Evolutionary conservation across 2,329 filamentous ascomycete species (phyloP), one percentile per base, ranked within the genome.

Genomic region (Aspergillus carbonarius): DNA sequence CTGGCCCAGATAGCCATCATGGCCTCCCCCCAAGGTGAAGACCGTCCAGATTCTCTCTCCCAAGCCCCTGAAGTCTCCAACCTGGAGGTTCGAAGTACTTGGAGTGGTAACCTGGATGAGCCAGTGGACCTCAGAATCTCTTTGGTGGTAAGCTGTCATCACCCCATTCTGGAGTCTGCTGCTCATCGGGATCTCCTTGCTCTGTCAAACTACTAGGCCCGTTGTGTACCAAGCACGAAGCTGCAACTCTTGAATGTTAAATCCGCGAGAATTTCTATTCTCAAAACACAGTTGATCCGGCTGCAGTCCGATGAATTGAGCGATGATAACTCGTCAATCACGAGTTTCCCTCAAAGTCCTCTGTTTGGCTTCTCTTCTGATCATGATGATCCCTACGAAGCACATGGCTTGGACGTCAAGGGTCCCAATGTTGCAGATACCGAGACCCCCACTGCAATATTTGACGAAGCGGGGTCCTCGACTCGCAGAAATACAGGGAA

Each of bases 21-120:
- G 60, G 35, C 39, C 15, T 40, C 50, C 15, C 30, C 27, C 27
- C 40, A 23, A 42, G 44, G 13, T 5, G 44, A 51, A 8, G 6
- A 20, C 23, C 18, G n/a, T n/a, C 40, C 39, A n/a, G 32, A 10
- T 6, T 42, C 30, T 23, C 23, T 20, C 23, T 55, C 17, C 49
- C 59, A 18, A 49, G 54, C n/a, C 46, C 27, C 44, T 55, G 57
- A 64, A 6, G 66, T 71, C 54, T 67, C 56, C 39, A 68, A 71
- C 25, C 63, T 75, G 8, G 69, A 74, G 39, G 42, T 76, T 20
- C 66, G 60, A 34, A 69, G 70, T 13, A 66, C 66, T 13, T 76
- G 74, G 74, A 64, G 63, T 52, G 73, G 72, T 3, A 60, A 67
- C 30, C 54, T 57, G 3, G 53, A 50, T 8, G 63, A 68, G 30